These are phyloP conservation scores for Lichtheimia corymbifera DNA, from an alignment of 371 early-diverging fungal species.

Conservation along the genomic window DNA sequence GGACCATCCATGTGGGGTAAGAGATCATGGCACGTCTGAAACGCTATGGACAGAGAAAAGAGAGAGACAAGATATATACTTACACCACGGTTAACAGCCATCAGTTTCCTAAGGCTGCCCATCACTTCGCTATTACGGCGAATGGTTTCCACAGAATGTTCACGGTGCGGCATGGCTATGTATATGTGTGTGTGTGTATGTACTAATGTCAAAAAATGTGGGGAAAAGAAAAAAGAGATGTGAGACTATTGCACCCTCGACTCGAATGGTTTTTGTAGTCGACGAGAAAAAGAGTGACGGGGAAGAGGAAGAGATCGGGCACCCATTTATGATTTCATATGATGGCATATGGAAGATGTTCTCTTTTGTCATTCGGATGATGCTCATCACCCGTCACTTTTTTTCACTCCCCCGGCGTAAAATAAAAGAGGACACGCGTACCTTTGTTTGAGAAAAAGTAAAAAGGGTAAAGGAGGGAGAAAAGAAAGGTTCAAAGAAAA, in stretches of 20 bases:
- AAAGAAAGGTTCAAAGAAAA: constrained; percentile 7
- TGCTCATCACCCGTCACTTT: constrained; percentile 1
- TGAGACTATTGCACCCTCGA: too few species aligned
- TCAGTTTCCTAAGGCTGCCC: constrained; percentile 55
- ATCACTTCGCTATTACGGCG: constrained; percentile 57
- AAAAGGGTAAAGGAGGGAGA: constrained; percentile 3
- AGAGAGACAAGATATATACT: too few species aligned
- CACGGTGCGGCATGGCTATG: constrained; percentile 36
- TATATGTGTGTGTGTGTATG: background rate
- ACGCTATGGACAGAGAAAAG: too few species aligned
- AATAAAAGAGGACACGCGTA: constrained; percentile 10
- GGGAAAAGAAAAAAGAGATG: too few species aligned
- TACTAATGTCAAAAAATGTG: too few species aligned
- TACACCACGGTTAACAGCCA: constrained; percentile 72
- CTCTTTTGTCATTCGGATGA: background rate
- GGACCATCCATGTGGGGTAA: background rate
- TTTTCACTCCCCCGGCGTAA: constrained; percentile 1
- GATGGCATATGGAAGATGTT: constrained; percentile 11
- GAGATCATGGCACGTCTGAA: background rate
- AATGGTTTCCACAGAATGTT: constrained; percentile 66
- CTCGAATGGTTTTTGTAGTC: background rate
- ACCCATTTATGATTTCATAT: constrained; percentile 9
- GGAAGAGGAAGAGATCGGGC: constrained; percentile 3
- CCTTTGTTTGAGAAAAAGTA: constrained; percentile 5
- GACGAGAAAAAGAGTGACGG: background rate